Conservation (phyloP, 768 basidiomycete genomes). For the Tubosaeta brunneosetosa region DNA sequence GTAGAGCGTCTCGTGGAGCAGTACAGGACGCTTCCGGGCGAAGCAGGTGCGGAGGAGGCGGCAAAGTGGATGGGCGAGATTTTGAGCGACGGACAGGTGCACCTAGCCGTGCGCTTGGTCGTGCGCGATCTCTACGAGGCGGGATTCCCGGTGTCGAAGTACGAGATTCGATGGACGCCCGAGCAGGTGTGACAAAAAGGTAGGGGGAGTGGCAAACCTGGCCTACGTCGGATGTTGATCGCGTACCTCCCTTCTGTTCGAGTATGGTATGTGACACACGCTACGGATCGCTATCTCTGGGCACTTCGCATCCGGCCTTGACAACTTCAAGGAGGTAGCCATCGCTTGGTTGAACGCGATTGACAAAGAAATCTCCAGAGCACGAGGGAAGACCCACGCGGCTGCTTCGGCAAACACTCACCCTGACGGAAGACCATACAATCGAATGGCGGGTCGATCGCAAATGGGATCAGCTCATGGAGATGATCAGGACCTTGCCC, state of each 20-base stretch:
- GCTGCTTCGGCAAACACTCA: slow-evolving; percentile 41
- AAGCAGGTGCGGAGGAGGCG: slow-evolving; percentile 42
- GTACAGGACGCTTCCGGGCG: slow-evolving; percentile 39
- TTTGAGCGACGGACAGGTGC: slow-evolving; percentile 57
- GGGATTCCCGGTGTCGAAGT: slow-evolving; percentile 62
- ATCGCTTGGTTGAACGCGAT: slow-evolving; percentile 54
- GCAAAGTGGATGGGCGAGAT: slow-evolving; percentile 53
- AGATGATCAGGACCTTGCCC: slow-evolving; percentile 30
- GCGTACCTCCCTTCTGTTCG: background rate
- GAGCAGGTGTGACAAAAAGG: slow-evolving; percentile 54
- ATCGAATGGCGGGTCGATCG: slow-evolving; percentile 55
- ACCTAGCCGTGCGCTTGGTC: slow-evolving; percentile 62
- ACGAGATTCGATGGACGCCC: slow-evolving; percentile 66
- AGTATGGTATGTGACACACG: slow-evolving; percentile 68
- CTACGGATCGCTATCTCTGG: slow-evolving; percentile 59
- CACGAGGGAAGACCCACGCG: slow-evolving; percentile 26
- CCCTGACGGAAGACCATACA: slow-evolving; percentile 44
- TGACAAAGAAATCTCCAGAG: slow-evolving; percentile 42
- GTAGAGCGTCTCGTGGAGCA: slow-evolving; percentile 41
- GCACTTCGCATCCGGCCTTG: slow-evolving; percentile 51
- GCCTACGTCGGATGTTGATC: background rate
- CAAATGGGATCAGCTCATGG: slow-evolving; percentile 50
- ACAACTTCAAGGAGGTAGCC: slow-evolving; percentile 39
- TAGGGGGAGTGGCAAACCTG: slow-evolving; percentile 19
- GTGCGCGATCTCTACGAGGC: slow-evolving; percentile 51